Evolutionary conservation across 805 yeast species (phyloP).

Genomic region (Scheffersomyces ergatensis): DNA sequence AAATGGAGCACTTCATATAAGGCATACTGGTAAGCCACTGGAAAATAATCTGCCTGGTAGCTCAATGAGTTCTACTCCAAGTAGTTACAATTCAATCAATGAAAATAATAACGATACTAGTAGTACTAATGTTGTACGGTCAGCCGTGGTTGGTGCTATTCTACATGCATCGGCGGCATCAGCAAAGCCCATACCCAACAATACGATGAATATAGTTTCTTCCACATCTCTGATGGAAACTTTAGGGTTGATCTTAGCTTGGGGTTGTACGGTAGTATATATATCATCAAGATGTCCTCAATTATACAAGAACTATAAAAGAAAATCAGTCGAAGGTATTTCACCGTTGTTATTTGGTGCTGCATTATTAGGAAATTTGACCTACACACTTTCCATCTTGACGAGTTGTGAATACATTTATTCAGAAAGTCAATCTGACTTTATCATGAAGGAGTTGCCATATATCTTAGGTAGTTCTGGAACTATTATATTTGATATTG

Average conservation of each 20-base stretch:
- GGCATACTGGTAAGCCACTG: background rate
- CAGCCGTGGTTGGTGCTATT: conserved; percentile 6
- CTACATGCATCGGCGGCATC: conserved; percentile 4
- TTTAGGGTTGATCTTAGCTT: conserved; percentile 48
- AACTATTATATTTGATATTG: conserved; percentile 72
- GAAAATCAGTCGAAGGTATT: conserved; percentile 85
- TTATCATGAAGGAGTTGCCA: conserved; percentile 71
- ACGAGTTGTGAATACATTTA: conserved; percentile 53
- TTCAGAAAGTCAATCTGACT: conserved; percentile 35
- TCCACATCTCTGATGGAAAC: conserved; percentile 1
- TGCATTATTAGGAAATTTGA: conserved; percentile 74
- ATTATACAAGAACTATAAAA: conserved; percentile 64
- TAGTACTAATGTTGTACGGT: conserved; percentile 1
- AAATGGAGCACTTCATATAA: conserved; percentile 6
- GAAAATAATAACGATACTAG: too few relatives aligned
- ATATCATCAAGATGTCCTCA: conserved; percentile 84
- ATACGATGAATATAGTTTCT: background rate
- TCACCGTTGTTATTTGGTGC: conserved; percentile 78
- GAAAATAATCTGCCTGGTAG: conserved; percentile 7
- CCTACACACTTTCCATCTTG: conserved; percentile 74
- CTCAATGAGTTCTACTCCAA: conserved; percentile 9
- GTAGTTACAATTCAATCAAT: conserved; percentile 14
- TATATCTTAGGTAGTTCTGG: conserved; percentile 85
- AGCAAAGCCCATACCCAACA: conserved; percentile 11
- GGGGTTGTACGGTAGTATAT: conserved; percentile 77